Evolutionary conservation across 2,329 filamentous ascomycete species (phyloP).

Genomic region (Teratosphaeria gauchensis): DNA sequence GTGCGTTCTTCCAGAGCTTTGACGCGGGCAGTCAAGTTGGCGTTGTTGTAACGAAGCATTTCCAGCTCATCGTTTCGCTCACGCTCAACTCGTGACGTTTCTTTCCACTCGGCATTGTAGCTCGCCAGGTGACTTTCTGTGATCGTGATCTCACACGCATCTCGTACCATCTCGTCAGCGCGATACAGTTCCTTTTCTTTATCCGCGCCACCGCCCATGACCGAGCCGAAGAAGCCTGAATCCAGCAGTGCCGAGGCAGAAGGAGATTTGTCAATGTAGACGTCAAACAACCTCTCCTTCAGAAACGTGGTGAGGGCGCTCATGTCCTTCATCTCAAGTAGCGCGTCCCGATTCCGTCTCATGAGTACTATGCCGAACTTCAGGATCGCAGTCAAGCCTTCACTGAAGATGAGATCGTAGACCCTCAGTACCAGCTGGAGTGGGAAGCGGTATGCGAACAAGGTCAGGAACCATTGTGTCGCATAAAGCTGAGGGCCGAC

Average conservation of each 20-base stretch:
- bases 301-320: slow-evolving; percentile 76
- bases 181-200: slow-evolving; percentile 97
- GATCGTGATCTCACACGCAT: slow-evolving; percentile 81
- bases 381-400: slow-evolving; percentile 79
- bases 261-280: slow-evolving; percentile 90
- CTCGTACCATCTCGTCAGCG: slow-evolving; percentile 83
- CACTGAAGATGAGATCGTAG: slow-evolving; percentile 88
- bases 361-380: slow-evolving; percentile 93
- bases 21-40: slow-evolving; percentile 62
- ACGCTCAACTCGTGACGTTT: slow-evolving; percentile 72
- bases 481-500: slow-evolving; percentile 91
- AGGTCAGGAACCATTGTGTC: slow-evolving; percentile 95
- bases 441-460: slow-evolving; percentile 97
- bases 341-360: slow-evolving; percentile 75
- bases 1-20: slow-evolving; percentile 78
- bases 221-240: slow-evolving; percentile 93
- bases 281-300: slow-evolving; percentile 90
- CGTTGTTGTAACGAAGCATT: slow-evolving; percentile 56
- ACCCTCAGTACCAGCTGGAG: slow-evolving; percentile 92
- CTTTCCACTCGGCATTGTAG: slow-evolving; percentile 86
- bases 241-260: slow-evolving; percentile 89
- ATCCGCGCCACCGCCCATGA: slow-evolving; percentile 67
- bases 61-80: slow-evolving; percentile 77
- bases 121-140: slow-evolving; percentile 70
- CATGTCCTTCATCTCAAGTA: slow-evolving; percentile 88